Base-by-base conservation (phyloP, 257 asterid genomes). In the Henckelia pumila region DNA sequence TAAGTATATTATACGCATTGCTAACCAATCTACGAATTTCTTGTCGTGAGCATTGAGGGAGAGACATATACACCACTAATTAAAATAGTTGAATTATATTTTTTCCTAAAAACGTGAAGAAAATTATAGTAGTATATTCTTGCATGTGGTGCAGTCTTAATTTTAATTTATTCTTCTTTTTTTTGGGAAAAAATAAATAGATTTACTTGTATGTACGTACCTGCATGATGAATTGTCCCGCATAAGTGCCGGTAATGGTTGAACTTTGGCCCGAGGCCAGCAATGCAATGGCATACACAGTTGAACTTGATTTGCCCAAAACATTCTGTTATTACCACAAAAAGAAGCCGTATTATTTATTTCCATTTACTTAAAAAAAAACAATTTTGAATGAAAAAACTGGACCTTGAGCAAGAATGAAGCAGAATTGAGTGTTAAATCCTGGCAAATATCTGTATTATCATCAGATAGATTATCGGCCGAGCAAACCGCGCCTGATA, bases 261-360 rank as follows among this genome's bases (percentile, higher is more conserved):
- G 99, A 93, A 80, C 97, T 93, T 40, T 93, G 97, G 49, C 99
- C 99, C 0, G 99, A 93, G 67, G 99, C 99, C 44, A 93, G 66
- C 49, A 93, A 70, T 4, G 99, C 99, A 55, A 93, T 84, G 57
- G 94, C 97, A 70, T 88, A 93, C 29, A 88, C 71, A 0, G 71
- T 90, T 10, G 97, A 90, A 65, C 97, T 91, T 29, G 96, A 88
- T 76, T 61, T 84, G 26, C 97, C 99, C 64, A 93, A 76, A 40
- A 93, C 95, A 80, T 93, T 90, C 97, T 93, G 81, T 11, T 14
- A 3, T 25, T 1, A 63, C 55, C 7, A 16, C 6, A 17, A 7
- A 19, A 28, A 25, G 23, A 8, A 22, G 10, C 17, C 20, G 16
- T 14, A 47, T 14, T 7, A n/a, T n/a, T 10, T 11, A 19, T n/a